Evolutionary conservation across 495 filamentous ascomycete species (phyloP), one percentile per base, ranked within the genome.

Genomic region (Penicillium parvum): DNA sequence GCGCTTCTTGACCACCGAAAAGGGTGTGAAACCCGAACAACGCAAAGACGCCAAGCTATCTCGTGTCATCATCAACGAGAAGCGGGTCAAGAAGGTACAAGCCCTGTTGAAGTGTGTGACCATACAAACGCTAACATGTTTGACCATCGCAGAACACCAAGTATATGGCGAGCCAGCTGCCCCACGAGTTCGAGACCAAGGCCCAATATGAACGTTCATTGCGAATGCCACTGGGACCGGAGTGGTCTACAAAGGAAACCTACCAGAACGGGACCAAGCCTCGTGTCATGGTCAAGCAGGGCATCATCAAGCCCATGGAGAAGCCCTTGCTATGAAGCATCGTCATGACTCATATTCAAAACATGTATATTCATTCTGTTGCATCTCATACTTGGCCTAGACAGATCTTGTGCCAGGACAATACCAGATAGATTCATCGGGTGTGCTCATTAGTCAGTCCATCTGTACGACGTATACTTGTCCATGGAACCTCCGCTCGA

Each of bases 161-260:
- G 55, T 97, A 92, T 60, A 74, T 96, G 45, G 88, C 94, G 7
- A 78, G 79, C 7, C 72, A 74, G 43, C 72, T 98, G 37, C 92
- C 92, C 28, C 84, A 89, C 67, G 86, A 82, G 7, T 97, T 88
- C 63, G 92, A 95, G 72, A 84, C 75, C 16, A 78, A 75, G 52
- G 72, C 83, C 50, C 90, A 98, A 69, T 98, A 98, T 69, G 92
- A 98, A 69, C 74, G 91, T 21, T 85, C 83, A 45, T 68, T 98
- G 19, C 77, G 91, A 20, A 55, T 96, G 40, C 92, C 94, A 9
- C 78, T 96, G 20, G 94, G 94, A 6, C 89, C 87, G 1, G 94
- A 98, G 66, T 96, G 90, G 89, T 77, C 78, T 50, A 96, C 92
- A 10, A 97, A 96, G 75, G 79, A 87, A 63, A 89, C 85, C 11